Evolutionary conservation across 768 basidiomycete species (phyloP), one percentile per base, ranked within the genome.

Genomic region (Leccinum aurantiacum): DNA sequence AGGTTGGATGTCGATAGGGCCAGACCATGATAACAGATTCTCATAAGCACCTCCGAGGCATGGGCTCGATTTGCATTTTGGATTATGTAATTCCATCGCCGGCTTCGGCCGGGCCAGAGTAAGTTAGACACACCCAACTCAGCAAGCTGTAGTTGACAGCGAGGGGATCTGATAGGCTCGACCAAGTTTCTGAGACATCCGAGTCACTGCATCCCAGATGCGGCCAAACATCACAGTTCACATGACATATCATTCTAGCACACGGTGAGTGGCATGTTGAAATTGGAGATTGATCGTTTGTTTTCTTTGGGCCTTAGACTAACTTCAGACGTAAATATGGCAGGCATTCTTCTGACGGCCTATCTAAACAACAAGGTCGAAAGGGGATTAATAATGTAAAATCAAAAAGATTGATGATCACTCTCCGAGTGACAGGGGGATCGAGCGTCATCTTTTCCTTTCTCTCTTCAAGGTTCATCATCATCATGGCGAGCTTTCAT

Each of bases 381-480:
- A 46, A 19, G 44, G 19, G 19, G 44, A 46, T 19, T 19, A 10
- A n/a, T 44, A 10, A 41, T 41, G 10, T n/a, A n/a, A 41, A 41
- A 44, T 19, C 41, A n/a, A 44, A 5, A 44, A 38, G 38, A 17
- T 38, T 17, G 17, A 17, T 17, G 15, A 38, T 6, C n/a, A 9
- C 24, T 24, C 24, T 24, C 24, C 24, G 24, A 24, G 24, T 24
- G n/a, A 44, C 41, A 48, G 6, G 24, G 24, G 86, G 78, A 33
- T 98, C 96, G 67, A 98, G 98, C 74, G 98, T 98, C 19, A 83
- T 27, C 87, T 84, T 70, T 92, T 95, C 80, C 50, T 79, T 82
- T 22, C 86, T 90, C 24, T 84, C 84, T 3, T 74, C 79, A 65
- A 98, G 98, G 69, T 6, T 98, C 97, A 5, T 96, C 95, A 67